Percentiles rank a stretch among this genome's conserved stretches.
Evolutionary conservation across 2,329 filamentous ascomycete species (phyloP).

Genomic region (Arthroderma sp.): DNA sequence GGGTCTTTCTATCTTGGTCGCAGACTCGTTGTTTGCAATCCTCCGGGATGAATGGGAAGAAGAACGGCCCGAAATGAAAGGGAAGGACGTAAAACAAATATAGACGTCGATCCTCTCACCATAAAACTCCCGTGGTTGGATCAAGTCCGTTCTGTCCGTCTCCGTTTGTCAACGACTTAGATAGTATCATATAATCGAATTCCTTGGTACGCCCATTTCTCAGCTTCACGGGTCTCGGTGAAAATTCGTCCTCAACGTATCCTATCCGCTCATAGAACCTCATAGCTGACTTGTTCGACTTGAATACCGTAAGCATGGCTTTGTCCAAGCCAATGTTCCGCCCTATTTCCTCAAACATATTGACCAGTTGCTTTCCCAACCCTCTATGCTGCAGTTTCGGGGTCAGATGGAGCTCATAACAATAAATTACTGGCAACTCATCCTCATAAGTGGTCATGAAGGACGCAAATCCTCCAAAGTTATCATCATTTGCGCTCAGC

Average conservation of each 20-base stretch:
- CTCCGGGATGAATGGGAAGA: conserved; percentile 89
- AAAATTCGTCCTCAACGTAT: conserved; percentile 40
- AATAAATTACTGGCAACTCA: conserved; percentile 44
- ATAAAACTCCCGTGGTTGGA: neutral
- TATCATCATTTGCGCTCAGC: neutral
- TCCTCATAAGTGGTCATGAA: conserved; percentile 47
- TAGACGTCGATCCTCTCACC: conserved; percentile 26
- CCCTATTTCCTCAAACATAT: conserved; percentile 36
- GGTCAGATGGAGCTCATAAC: conserved; percentile 49
- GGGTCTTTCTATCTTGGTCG: conserved; percentile 72
- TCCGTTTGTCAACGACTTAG: conserved; percentile 26
- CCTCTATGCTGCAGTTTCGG: conserved; percentile 34
- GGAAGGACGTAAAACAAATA: conserved; percentile 77
- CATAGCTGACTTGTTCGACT: conserved; percentile 34
- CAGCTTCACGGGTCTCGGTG: conserved; percentile 36
- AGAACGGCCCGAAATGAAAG: conserved; percentile 77
- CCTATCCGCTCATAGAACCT: conserved; percentile 39
- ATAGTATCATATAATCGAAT: conserved; percentile 41
- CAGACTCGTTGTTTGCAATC: conserved; percentile 76
- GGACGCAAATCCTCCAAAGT: conserved; percentile 34
- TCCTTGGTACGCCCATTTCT: conserved; percentile 38
- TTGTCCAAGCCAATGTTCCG: conserved; percentile 36
- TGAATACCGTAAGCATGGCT: conserved; percentile 49
- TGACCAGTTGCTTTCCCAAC: conserved; percentile 39
- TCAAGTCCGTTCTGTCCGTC: conserved; percentile 1